Conservation (phyloP, 495 filamentous ascomycete species). For the Xylaria venustula region DNA sequence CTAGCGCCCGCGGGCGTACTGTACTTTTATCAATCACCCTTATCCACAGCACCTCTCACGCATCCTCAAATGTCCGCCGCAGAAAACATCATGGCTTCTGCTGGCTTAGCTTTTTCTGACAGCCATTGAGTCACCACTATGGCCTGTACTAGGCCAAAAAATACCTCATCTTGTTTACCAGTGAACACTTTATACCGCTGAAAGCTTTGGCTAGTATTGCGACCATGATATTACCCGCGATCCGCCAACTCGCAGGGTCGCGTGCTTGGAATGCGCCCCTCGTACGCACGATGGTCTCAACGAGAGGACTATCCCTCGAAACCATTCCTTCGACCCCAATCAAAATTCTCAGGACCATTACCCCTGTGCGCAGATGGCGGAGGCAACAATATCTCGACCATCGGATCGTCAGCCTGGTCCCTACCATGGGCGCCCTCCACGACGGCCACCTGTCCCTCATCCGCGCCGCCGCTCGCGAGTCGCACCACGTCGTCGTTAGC, state of each 20-base stretch:
- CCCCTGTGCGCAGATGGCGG: conserved; percentile 69
- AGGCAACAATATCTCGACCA: conserved; percentile 63
- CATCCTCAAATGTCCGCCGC: conserved; percentile 46
- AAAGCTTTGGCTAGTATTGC: background rate
- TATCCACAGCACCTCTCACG: conserved; percentile 1
- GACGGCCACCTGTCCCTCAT: conserved; percentile 86
- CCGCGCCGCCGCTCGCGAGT: conserved; percentile 79
- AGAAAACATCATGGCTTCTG: conserved; percentile 41
- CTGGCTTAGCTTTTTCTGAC: conserved; percentile 8
- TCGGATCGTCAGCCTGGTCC: conserved; percentile 80
- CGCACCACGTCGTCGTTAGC: conserved; percentile 79
- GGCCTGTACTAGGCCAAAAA: conserved; percentile 23
- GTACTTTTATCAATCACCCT: background rate
- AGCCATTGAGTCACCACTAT: conserved; percentile 25
- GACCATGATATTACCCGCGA: conserved; percentile 27
- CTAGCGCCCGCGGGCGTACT: too few relatives aligned
- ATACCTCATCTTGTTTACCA: conserved; percentile 20
- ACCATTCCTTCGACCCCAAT: conserved; percentile 56
- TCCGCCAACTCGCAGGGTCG: conserved; percentile 25
- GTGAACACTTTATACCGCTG: background rate
- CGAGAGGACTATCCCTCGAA: conserved; percentile 22
- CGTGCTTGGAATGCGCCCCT: conserved; percentile 21
- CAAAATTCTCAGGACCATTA: conserved; percentile 72
- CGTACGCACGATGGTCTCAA: conserved; percentile 36
- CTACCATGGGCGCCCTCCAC: conserved; percentile 96